Evolutionary conservation across 2,329 filamentous ascomycete species (phyloP), one percentile per base, ranked within the genome.

Genomic region (Tolypocladium amazonense): DNA sequence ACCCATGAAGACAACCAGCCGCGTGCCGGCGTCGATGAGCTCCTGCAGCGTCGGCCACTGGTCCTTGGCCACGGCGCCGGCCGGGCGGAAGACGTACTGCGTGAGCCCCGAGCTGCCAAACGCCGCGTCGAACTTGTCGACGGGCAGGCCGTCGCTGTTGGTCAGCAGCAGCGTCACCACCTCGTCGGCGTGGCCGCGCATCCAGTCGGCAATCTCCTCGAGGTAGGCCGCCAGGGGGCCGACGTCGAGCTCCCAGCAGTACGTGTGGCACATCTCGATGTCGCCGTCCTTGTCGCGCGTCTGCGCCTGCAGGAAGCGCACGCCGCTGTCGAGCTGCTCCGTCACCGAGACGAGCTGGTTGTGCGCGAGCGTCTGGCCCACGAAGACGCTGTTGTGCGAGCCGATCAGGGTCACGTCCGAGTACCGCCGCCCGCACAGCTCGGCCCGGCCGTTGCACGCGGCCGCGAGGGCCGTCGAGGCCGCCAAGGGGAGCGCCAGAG

Each of bases 1-100:
- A 75, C 88, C 87, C 70, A 92, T 84, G 63, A 92, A 92, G 30
- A 87, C 83, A 55, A 92, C 73, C 1, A 93, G 76, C 20, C 88
- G 80, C 11, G 81, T 88, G 55, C 80, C 79, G 43, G 77, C 76
- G 30, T 80, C 74, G 64, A 92, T 88, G 61, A 93, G 72, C 23
- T 80, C 71, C 65, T 85, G 79, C 18, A 92, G 76, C 0, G 88
- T 92, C 72, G 89, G 89, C 89, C 90, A 79, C 65, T 80, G 80
- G 57, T 81, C 67, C 39, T 79, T 66, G n/a, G 68, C 66, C 50
- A 81, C 64, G 15, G 61, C 63, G 35, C 69, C 67, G 11, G 76
- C 71, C 0, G 85, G 81, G 1, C 74, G 74, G 63, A 83, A 90
- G 12, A 81, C 82, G 64, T 84, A 81, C 25, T 78, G 65, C 50